phyloP scores from a whole-genome alignment of 1,284 basidiomycete species.

The Austroboletus niveus region DNA sequence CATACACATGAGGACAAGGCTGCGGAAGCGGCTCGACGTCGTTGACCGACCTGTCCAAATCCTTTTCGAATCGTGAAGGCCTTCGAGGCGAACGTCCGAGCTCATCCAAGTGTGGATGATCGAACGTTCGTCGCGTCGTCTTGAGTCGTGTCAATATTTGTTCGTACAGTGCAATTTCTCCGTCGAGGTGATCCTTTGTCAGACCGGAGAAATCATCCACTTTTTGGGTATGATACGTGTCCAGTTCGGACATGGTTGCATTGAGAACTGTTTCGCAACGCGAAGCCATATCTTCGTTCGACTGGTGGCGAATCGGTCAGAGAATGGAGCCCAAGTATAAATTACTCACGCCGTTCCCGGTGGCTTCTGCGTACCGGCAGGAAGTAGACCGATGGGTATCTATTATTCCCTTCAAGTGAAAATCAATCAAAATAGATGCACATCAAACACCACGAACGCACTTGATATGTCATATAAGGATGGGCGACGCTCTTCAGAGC shows the following conservation, averaged over 20 bases:
- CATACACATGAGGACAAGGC: slow-evolving; percentile 74
- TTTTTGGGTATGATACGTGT: slow-evolving; percentile 75
- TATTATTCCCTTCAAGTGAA: slow-evolving; percentile 54
- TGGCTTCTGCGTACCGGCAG: slow-evolving; percentile 58
- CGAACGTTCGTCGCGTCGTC: slow-evolving; percentile 52
- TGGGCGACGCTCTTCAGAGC: slow-evolving; percentile 72
- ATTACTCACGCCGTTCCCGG: slow-evolving; percentile 37
- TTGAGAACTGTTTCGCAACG: slow-evolving; percentile 87
- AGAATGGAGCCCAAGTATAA: not conserved
- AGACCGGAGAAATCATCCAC: slow-evolving; percentile 62
- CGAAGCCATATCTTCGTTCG: slow-evolving; percentile 63
- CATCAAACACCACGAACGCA: slow-evolving; percentile 27
- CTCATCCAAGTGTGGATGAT: slow-evolving; percentile 45
- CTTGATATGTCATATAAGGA: slow-evolving; percentile 68
- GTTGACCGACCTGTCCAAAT: slow-evolving; percentile 57
- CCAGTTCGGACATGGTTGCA: slow-evolving; percentile 85
- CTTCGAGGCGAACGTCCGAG: slow-evolving; percentile 50
- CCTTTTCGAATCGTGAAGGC: slow-evolving; percentile 72
- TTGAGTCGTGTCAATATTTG: slow-evolving; percentile 62
- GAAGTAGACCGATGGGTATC: slow-evolving; percentile 70
- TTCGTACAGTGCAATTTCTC: slow-evolving; percentile 72
- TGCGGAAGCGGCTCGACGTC: slow-evolving; percentile 54
- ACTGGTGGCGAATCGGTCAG: slow-evolving; percentile 34
- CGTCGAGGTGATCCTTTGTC: slow-evolving; percentile 68
- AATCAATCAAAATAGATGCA: not conserved